These are phyloP conservation scores for Curvularia hawaiiensis DNA, from an alignment of 2,329 filamentous ascomycete species.

Conservation along the genomic window DNA sequence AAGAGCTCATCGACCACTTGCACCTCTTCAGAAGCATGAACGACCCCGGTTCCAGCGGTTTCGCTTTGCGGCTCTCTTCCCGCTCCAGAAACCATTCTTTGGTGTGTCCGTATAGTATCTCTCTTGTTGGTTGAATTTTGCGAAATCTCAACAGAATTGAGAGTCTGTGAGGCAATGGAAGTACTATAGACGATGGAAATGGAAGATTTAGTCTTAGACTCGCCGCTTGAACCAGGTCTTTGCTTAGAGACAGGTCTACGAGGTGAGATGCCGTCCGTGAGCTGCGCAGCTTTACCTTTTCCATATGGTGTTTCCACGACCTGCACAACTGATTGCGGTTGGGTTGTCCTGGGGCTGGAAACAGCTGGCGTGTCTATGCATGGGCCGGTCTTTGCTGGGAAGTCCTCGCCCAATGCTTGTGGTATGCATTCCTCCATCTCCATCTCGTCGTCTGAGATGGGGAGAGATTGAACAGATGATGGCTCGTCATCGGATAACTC, in stretches of 20 bases:
- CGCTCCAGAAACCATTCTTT: neutral
- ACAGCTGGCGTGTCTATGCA: neutral
- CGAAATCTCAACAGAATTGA: neutral
- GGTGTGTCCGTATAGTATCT: neutral
- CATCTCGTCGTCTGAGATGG: constrained; percentile 35
- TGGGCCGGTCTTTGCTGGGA: neutral
- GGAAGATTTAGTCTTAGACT: constrained; percentile 28
- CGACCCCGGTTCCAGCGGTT: too few species aligned
- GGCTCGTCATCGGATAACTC: constrained; percentile 21
- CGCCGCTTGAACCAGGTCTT: constrained; percentile 19
- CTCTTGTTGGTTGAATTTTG: neutral
- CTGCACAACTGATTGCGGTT: constrained; percentile 24
- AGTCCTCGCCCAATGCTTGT: constrained; percentile 36
- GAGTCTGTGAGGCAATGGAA: constrained; percentile 24
- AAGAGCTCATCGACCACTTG: neutral
- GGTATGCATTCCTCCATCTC: constrained; percentile 38
- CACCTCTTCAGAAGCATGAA: neutral
- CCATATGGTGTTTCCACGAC: constrained; percentile 40
- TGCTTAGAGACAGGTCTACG: constrained; percentile 10
- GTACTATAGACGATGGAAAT: constrained; percentile 35
- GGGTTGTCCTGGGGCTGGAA: neutral
- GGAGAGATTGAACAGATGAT: constrained; percentile 5
- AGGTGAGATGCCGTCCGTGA: neutral
- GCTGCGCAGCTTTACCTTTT: constrained; percentile 21
- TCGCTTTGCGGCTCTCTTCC: neutral